Percentiles rank a stretch among this genome's conserved stretches.
These are phyloP conservation scores for Candida labiduridarum DNA, from an alignment of 1,139 yeast species.

Conservation along the genomic window DNA sequence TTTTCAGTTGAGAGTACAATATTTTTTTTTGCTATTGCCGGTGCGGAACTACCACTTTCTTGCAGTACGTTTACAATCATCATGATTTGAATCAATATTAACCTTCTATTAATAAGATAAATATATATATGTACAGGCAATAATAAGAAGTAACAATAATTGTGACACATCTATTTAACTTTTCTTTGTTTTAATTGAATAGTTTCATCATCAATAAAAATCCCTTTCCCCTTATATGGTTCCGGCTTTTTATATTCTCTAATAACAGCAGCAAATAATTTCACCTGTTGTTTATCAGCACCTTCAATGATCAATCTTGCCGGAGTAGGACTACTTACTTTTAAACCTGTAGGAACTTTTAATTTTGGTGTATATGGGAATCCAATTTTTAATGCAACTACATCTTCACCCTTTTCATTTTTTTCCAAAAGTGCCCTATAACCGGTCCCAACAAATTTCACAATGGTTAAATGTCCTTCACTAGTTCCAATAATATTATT, in stretches of 20 bases:
- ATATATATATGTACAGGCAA: background rate
- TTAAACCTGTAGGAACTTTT: constrained; percentile 76
- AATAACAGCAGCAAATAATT: constrained; percentile 83
- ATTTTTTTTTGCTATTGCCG: background rate
- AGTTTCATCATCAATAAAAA: constrained; percentile 88
- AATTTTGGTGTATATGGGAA: constrained; percentile 66
- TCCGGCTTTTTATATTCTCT: constrained; percentile 93
- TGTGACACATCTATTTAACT: constrained; percentile 60
- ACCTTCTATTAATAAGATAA: background rate
- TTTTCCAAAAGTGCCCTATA: constrained; percentile 80
- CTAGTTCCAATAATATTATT: constrained; percentile 85
- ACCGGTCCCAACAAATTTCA: constrained; percentile 95
- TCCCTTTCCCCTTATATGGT: constrained; percentile 98
- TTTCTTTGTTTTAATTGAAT: constrained; percentile 89
- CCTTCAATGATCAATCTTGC: constrained; percentile 88
- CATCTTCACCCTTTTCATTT: constrained; percentile 53
- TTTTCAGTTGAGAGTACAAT: background rate
- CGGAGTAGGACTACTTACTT: constrained; percentile 81
- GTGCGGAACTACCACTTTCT: background rate
- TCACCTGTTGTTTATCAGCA: constrained; percentile 82
- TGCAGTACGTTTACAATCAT: background rate
- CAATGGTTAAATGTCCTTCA: constrained; percentile 87
- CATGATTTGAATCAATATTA: background rate
- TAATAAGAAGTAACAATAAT: background rate
- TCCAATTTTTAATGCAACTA: constrained; percentile 80